These are phyloP conservation scores for Stellera chamaejasme DNA, from an alignment of 345 rosid species.

Conservation along the genomic window DNA sequence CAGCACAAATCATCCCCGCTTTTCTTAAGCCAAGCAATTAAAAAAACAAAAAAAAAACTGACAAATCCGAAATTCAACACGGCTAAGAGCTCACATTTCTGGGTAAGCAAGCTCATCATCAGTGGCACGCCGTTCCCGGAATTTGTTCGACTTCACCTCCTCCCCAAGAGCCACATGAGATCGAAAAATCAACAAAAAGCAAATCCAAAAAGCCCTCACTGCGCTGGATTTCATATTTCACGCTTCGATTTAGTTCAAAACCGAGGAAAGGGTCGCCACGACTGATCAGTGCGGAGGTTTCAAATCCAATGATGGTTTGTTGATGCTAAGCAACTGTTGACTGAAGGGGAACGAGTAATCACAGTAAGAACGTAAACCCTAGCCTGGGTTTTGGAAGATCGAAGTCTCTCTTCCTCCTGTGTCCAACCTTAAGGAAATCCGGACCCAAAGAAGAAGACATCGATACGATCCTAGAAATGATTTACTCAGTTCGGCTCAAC, in stretches of 20 bases:
- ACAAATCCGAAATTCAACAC: background rate
- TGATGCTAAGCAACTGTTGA: no score
- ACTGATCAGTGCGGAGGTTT: no score
- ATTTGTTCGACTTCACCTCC: conserved; percentile 44
- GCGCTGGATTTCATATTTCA: conserved; percentile 45
- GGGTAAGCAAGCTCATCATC: conserved; percentile 78
- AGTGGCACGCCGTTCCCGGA: conserved; percentile 70
- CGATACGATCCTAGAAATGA: no score
- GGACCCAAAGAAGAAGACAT: no score
- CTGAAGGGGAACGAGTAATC: no score
- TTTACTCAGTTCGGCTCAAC: no score
- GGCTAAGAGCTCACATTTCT: conserved; percentile 37
- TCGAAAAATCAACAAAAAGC: conserved; percentile 22
- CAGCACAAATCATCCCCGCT: conserved; percentile 2
- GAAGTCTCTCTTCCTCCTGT: no score
- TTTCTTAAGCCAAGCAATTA: background rate
- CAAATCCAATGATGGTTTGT: no score
- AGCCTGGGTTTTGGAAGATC: no score
- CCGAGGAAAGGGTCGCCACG: no score
- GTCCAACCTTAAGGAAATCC: no score
- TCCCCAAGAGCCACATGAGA: conserved; percentile 28
- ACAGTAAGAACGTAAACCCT: no score
- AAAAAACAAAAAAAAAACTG: conserved; percentile 3
- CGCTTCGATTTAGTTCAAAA: conserved; percentile 12
- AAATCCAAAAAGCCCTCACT: conserved; percentile 30